Evolutionary conservation across 2,329 filamentous ascomycete genomes (phyloP).

Genomic region (Microascus cirrosus): DNA sequence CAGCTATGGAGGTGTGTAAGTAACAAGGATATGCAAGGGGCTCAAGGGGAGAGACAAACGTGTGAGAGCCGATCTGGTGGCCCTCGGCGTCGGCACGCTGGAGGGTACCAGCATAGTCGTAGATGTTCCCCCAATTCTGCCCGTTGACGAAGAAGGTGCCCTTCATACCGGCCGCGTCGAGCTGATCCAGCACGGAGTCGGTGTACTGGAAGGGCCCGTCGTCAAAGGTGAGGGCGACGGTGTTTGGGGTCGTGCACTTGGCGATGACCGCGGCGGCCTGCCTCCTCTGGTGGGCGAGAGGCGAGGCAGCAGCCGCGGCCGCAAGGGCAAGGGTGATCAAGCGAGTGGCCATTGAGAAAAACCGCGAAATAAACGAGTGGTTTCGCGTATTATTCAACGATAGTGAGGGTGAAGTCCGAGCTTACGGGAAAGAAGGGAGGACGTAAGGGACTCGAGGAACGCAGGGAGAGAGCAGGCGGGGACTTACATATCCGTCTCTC

Average conservation of each 20-base stretch:
- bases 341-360: too few species aligned
- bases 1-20: slow-evolving; percentile 13
- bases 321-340: too few species aligned
- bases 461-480: too few species aligned
- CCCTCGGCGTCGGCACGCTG: slow-evolving; percentile 37
- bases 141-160: slow-evolving; percentile 27
- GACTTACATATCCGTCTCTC: too few species aligned
- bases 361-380: too few species aligned
- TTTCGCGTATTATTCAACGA: too few species aligned
- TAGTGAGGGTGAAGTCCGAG: too few species aligned
- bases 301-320: too few species aligned
- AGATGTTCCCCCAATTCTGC: slow-evolving; percentile 19
- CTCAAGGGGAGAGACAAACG: slow-evolving; percentile 15
- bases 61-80: slow-evolving; percentile 49
- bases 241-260: slow-evolving; percentile 19
- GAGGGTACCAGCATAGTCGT: slow-evolving; percentile 13
- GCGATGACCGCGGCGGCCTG: not conserved
- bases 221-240: slow-evolving; percentile 33
- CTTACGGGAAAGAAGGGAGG: too few species aligned
- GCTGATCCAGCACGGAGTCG: slow-evolving; percentile 23
- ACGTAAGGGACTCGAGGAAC: too few species aligned
- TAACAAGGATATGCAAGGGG: not conserved
- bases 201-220: slow-evolving; percentile 34
- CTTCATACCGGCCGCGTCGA: slow-evolving; percentile 18
- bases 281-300: too few species aligned